Percentiles rank a stretch among this genome's conserved stretches.
Evolutionary conservation across 2,329 filamentous ascomycete species (phyloP).

Genomic region (Huntiella savannae): DNA sequence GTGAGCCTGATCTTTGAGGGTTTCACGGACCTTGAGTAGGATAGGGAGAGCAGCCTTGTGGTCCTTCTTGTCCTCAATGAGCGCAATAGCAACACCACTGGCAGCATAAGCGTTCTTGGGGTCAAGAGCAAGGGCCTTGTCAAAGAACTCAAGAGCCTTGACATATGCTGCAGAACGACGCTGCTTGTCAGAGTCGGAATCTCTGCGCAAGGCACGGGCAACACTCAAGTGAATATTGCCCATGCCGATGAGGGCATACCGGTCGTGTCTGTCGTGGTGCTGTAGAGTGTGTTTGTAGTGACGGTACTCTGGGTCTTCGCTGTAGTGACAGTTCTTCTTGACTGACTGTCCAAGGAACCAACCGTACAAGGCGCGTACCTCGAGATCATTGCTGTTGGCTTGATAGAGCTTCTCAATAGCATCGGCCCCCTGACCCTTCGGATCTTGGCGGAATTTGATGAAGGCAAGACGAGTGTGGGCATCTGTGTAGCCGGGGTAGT

Average conservation of each 20-base stretch:
- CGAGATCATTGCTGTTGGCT: slow-evolving; percentile 64
- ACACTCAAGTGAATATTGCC: slow-evolving; percentile 77
- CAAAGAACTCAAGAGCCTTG: slow-evolving; percentile 93
- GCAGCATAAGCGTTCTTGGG: slow-evolving; percentile 90
- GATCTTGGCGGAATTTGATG: slow-evolving; percentile 64
- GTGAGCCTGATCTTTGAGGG: slow-evolving; percentile 58
- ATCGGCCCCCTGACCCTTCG: slow-evolving; percentile 71
- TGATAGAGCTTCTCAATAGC: slow-evolving; percentile 73
- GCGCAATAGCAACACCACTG: slow-evolving; percentile 83
- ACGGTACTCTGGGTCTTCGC: slow-evolving; percentile 76
- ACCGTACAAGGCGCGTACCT: slow-evolving; percentile 81
- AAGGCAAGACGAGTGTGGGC: slow-evolving; percentile 77
- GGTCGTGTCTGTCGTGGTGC: slow-evolving; percentile 88
- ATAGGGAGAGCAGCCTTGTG: slow-evolving; percentile 65
- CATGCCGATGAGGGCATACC: slow-evolving; percentile 94
- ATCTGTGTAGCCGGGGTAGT: slow-evolving; percentile 83
- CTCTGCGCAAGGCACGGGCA: slow-evolving; percentile 84
- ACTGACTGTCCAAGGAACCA: slow-evolving; percentile 88
- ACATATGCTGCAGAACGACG: slow-evolving; percentile 74
- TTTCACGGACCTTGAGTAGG: slow-evolving; percentile 78
- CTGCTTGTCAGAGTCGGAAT: slow-evolving; percentile 75
- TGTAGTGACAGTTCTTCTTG: slow-evolving; percentile 61
- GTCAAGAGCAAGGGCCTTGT: slow-evolving; percentile 90
- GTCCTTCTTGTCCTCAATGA: slow-evolving; percentile 89
- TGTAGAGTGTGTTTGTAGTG: slow-evolving; percentile 95